These are phyloP conservation scores for Tricholoma furcatifolium DNA, from an alignment of 768 basidiomycete genomes.

Conservation along the genomic window DNA sequence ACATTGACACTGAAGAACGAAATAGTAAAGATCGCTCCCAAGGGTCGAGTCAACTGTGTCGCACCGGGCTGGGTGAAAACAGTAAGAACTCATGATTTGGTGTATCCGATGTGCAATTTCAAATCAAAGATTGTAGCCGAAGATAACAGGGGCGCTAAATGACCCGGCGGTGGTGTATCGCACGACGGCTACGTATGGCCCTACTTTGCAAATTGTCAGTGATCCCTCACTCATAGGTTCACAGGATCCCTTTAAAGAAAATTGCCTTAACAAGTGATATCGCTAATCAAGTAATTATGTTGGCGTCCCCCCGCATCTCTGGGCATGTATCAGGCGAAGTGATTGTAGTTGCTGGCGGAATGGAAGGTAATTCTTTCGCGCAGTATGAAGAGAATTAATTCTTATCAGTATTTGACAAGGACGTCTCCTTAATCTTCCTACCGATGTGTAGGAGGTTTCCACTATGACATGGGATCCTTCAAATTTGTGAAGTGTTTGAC, in stretches of 20 bases:
- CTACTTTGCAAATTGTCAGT: neutral
- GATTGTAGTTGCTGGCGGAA: constrained; percentile 72
- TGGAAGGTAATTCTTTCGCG: constrained; percentile 55
- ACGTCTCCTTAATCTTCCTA: constrained; percentile 29
- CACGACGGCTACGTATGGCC: constrained; percentile 64
- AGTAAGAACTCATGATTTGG: constrained; percentile 18
- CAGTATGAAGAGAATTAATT: neutral
- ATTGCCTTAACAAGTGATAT: constrained; percentile 61
- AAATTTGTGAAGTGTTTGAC: too few species aligned
- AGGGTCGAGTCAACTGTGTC: too few species aligned
- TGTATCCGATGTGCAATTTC: neutral
- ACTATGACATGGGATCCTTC: too few species aligned
- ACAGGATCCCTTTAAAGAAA: constrained; percentile 69
- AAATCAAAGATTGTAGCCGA: constrained; percentile 30
- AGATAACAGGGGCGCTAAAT: constrained; percentile 56
- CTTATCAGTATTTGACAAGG: constrained; percentile 18
- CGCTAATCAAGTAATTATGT: constrained; percentile 59
- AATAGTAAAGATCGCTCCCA: too few species aligned
- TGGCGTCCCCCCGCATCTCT: constrained; percentile 60
- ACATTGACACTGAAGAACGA: too few species aligned
- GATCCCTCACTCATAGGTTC: neutral
- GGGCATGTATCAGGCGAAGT: constrained; percentile 73
- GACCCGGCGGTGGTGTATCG: constrained; percentile 53
- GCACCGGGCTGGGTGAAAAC: too few species aligned
- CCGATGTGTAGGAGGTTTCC: constrained; percentile 23